Evolutionary conservation across 192 early-diverging fungal genomes (phyloP).

Genomic region (Haplosporangium gracile): DNA sequence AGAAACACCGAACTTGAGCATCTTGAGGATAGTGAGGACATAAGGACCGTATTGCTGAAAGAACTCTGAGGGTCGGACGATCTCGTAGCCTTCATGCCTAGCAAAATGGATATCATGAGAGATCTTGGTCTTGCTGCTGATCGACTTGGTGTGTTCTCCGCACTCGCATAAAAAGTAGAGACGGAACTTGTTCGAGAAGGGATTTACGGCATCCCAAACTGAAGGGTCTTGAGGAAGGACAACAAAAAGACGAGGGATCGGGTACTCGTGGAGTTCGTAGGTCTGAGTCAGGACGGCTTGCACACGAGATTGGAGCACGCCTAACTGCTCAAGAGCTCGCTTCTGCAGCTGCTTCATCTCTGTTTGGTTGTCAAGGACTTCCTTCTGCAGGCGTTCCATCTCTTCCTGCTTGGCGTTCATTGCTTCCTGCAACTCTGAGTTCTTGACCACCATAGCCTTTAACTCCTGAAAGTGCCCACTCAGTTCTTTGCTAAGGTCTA

Average conservation of each 20-base stretch:
- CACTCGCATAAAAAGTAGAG: conserved; percentile 37
- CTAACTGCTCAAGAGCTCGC: background rate
- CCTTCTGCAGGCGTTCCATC: conserved; percentile 22
- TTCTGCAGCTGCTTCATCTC: conserved; percentile 16
- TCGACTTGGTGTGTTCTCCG: conserved; percentile 31
- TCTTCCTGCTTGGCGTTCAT: background rate
- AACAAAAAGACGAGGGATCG: conserved; percentile 33
- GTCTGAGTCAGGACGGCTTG: conserved; percentile 18
- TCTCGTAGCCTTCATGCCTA: conserved; percentile 32
- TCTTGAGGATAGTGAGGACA: conserved; percentile 25
- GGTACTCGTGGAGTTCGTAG: conserved; percentile 29
- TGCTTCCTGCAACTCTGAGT: conserved; percentile 7
- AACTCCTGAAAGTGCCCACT: no score
- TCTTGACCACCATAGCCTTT: no score
- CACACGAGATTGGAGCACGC: conserved; percentile 11
- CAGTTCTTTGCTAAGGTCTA: no score
- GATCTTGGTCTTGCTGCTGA: conserved; percentile 4
- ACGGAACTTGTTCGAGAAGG: conserved; percentile 23
- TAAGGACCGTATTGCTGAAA: conserved; percentile 20
- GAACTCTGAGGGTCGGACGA: conserved; percentile 24
- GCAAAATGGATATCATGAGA: conserved; percentile 15
- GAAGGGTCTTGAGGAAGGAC: conserved; percentile 22
- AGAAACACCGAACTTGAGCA: conserved; percentile 29
- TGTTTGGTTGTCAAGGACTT: background rate
- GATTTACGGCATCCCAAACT: conserved; percentile 9